A percentile compares a stretch with the other conserved stretches of the same genome.
Conservation (phyloP, 352 stramenopile genomes). For the Globisporangium spiculum region DNA sequence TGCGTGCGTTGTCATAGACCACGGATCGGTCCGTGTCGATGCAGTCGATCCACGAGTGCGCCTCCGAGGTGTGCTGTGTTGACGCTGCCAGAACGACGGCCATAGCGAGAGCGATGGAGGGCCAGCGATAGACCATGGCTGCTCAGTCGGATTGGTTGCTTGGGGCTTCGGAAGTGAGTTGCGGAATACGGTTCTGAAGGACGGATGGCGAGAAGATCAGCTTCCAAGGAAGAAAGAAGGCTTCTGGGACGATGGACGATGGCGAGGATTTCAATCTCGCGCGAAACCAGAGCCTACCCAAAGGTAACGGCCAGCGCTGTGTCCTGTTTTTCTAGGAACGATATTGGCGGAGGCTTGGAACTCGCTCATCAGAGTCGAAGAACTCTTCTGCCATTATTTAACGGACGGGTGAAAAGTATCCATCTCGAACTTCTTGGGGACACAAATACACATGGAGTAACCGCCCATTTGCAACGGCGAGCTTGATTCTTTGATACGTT, state of each 20-base stretch:
- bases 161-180: not conserved
- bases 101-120: not conserved
- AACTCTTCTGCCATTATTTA: too few species aligned
- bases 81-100: not conserved
- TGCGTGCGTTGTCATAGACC: slow-evolving; percentile 52
- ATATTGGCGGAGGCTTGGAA: not conserved
- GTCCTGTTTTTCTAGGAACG: not conserved
- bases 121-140: not conserved
- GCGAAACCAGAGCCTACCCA: too few species aligned
- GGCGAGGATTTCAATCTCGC: too few species aligned
- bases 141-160: not conserved
- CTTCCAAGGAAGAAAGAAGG: too few species aligned
- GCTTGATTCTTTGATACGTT: too few species aligned
- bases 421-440: too few species aligned
- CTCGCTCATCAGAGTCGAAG: not conserved
- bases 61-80: not conserved
- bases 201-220: not conserved
- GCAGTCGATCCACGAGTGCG: slow-evolving; percentile 41
- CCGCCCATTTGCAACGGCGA: too few species aligned
- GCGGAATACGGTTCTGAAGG: not conserved
- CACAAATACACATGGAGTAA: too few species aligned
- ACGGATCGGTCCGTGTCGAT: slow-evolving; percentile 37
- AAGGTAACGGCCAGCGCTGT: not conserved
- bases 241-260: too few species aligned
- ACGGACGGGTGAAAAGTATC: too few species aligned